A percentile compares a stretch with the other conserved stretches of the same genome.
Conservation (phyloP, 805 yeast genomes). For the Schwanniomyces pseudopolymorphus region DNA sequence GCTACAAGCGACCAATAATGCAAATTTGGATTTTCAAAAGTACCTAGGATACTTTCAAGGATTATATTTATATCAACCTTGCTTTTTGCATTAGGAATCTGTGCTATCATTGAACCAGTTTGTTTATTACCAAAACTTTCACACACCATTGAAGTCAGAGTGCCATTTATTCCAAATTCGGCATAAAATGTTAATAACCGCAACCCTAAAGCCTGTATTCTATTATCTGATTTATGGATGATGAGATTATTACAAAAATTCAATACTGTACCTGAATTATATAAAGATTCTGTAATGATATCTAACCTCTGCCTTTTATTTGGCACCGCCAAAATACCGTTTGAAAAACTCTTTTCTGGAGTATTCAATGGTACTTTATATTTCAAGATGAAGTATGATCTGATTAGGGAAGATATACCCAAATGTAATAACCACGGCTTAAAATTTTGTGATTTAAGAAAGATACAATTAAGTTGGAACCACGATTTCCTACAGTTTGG, state of each 20-base stretch:
- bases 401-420: constrained; percentile 34
- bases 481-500: constrained; percentile 12
- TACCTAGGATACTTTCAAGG: constrained; percentile 14
- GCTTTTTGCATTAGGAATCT: constrained; percentile 2
- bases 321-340: constrained; percentile 6
- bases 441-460: constrained; percentile 12
- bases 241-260: constrained; percentile 28
- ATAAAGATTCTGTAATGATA: constrained; percentile 17
- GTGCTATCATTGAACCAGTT: too few species aligned
- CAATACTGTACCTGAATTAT: constrained; percentile 16
- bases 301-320: constrained; percentile 29
- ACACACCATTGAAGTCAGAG: too few species aligned
- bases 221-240: constrained; percentile 7
- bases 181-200: constrained; percentile 17
- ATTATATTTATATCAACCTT: constrained; percentile 8
- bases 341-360: neutral
- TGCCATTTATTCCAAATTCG: constrained; percentile 12
- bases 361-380: neutral
- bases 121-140: too few species aligned
- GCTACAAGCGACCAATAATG: constrained; percentile 27
- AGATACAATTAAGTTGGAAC: constrained; percentile 25
- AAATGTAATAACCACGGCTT: constrained; percentile 42
- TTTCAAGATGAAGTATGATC: constrained; percentile 28
- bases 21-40: constrained; percentile 20
- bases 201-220: constrained; percentile 14